Conservation (phyloP, 108 stramenopile species). For the Chaetoceros tenuissimus region DNA sequence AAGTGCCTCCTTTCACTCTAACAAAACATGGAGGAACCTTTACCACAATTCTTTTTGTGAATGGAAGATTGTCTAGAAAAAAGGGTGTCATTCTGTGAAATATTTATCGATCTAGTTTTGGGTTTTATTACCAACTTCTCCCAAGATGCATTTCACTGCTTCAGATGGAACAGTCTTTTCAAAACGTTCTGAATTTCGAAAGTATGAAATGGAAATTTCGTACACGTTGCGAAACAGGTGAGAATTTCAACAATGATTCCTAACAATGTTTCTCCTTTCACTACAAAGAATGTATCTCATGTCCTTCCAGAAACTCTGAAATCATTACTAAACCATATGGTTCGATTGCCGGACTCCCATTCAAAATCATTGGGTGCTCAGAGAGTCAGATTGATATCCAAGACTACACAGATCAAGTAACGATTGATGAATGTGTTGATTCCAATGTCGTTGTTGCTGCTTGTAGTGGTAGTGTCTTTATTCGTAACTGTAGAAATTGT, state of each 20-base stretch:
- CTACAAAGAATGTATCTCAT: not conserved
- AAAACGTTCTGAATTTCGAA: constrained; percentile 38
- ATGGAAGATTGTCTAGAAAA: no score
- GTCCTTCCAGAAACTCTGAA: constrained; percentile 8
- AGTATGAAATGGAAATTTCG: constrained; percentile 62
- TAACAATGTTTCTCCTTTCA: not conserved
- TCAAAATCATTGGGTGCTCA: constrained; percentile 45
- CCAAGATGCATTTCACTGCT: constrained; percentile 35
- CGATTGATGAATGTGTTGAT: constrained; percentile 43
- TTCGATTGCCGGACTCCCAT: constrained; percentile 56
- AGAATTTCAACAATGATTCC: not conserved
- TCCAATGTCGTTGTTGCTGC: constrained; percentile 70
- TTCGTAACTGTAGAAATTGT: constrained; percentile 61
- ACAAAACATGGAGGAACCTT: no score
- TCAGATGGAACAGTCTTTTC: constrained; percentile 66
- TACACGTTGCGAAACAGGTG: constrained; percentile 54
- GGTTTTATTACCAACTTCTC: not conserved
- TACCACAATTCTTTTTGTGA: no score
- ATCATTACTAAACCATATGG: constrained; percentile 48
- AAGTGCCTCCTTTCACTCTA: no score
- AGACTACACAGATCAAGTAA: constrained; percentile 62
- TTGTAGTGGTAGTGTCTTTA: constrained; percentile 61
- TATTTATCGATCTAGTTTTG: not conserved
- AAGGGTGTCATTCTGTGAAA: no score
- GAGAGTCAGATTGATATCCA: constrained; percentile 43